phyloP scores from a whole-genome alignment of 352 stramenopile species.

The Globisporangium perplexum region DNA sequence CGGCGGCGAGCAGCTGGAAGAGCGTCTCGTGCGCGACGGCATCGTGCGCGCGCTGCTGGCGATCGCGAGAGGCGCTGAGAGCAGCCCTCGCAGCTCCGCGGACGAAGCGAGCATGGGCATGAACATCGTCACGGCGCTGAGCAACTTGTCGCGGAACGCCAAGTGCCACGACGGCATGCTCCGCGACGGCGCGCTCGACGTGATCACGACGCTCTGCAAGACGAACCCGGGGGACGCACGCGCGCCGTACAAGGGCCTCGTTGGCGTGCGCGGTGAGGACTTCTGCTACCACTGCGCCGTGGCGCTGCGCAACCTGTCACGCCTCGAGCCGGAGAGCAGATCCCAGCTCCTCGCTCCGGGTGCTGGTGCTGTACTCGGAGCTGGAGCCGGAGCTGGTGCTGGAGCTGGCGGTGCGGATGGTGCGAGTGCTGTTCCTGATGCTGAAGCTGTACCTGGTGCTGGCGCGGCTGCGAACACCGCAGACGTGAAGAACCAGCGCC shows the following conservation, averaged over 20 bases:
- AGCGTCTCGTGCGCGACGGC: constrained; percentile 66
- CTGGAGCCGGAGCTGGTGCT: constrained; percentile 14
- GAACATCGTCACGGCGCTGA: constrained; percentile 63
- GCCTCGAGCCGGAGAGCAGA: constrained; percentile 18
- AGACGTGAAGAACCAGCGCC: constrained; percentile 50
- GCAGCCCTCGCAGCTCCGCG: constrained; percentile 11
- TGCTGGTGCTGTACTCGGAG: constrained; percentile 30
- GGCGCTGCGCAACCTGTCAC: constrained; percentile 61
- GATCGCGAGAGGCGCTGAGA: constrained; percentile 43
- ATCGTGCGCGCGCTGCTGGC: constrained; percentile 57
- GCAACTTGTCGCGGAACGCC: constrained; percentile 51
- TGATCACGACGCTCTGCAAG: constrained; percentile 35
- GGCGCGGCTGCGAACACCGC: constrained; percentile 3
- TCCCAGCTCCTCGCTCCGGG: neutral
- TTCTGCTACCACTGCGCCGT: constrained; percentile 66
- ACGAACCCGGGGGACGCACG: constrained; percentile 35
- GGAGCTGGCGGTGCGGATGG: too few species aligned
- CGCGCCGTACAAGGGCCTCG: constrained; percentile 50
- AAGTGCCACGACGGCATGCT: constrained; percentile 72
- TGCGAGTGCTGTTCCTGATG: too few species aligned
- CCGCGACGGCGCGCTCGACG: constrained; percentile 61
- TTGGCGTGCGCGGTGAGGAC: constrained; percentile 52
- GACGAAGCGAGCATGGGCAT: constrained; percentile 24
- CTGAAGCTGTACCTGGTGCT: neutral
- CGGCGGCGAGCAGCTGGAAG: constrained; percentile 27